Percentiles rank a stretch among this genome's conserved stretches.
Conservation (phyloP, 371 early-diverging fungal genomes). For the Cokeromyces recurvatus region DNA sequence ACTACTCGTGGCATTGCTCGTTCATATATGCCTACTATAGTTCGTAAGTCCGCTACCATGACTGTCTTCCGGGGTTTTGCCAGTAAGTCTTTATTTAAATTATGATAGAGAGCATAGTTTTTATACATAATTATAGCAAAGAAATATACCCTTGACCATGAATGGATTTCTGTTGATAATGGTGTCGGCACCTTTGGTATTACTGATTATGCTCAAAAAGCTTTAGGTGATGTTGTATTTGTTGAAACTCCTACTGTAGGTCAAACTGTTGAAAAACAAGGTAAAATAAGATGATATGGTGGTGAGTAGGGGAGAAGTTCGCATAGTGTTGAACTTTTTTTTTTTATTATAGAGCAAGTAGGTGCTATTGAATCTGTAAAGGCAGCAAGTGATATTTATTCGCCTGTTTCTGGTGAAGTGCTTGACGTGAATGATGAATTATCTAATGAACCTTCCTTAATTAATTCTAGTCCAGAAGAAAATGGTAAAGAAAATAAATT, state of each 20-base stretch:
- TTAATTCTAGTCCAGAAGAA: slow-evolving; percentile 74
- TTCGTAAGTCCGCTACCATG: slow-evolving; percentile 32
- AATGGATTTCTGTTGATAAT: slow-evolving; percentile 80
- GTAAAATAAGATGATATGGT: slow-evolving; percentile 30
- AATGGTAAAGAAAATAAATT: slow-evolving; percentile 62
- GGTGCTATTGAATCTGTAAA: slow-evolving; percentile 95
- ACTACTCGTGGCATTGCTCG: slow-evolving; percentile 37
- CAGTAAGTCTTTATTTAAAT: slow-evolving; percentile 24
- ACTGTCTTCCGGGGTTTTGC: slow-evolving; percentile 41
- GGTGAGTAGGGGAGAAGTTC: too few relatives aligned
- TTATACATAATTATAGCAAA: slow-evolving; percentile 31
- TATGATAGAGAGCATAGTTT: not conserved
- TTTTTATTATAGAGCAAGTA: slow-evolving; percentile 50
- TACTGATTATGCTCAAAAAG: slow-evolving; percentile 87
- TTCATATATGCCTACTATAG: slow-evolving; percentile 32
- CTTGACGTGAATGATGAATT: slow-evolving; percentile 72
- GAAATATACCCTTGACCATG: slow-evolving; percentile 87
- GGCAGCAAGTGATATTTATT: slow-evolving; percentile 90
- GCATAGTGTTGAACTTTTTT: not conserved
- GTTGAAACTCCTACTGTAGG: slow-evolving; percentile 78
- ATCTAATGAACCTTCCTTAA: slow-evolving; percentile 62
- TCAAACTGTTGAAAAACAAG: slow-evolving; percentile 48
- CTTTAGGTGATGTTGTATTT: slow-evolving; percentile 94
- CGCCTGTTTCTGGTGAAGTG: slow-evolving; percentile 85
- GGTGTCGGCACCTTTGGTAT: slow-evolving; percentile 89